Percentiles rank a stretch among this genome's conserved stretches.
Conservation (phyloP, 2,329 filamentous ascomycete species). For the Phialocephala sp. region DNA sequence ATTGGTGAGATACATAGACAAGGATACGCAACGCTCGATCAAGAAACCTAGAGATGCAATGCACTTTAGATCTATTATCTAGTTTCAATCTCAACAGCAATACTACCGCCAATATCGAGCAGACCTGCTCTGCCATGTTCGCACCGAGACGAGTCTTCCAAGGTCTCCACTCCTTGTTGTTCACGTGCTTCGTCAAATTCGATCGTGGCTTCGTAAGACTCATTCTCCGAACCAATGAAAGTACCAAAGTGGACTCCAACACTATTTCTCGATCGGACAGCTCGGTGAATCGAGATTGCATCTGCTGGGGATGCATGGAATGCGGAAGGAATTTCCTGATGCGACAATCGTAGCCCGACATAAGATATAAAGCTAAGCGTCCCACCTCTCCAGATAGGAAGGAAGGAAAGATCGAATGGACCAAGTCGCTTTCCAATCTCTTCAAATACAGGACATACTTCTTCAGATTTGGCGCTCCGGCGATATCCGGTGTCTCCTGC, state of each 20-base stretch:
- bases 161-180: slow-evolving; percentile 11
- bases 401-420: slow-evolving; percentile 86
- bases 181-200: slow-evolving; percentile 34
- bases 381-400: slow-evolving; percentile 73
- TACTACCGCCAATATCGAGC: slow-evolving; percentile 33
- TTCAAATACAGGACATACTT: slow-evolving; percentile 79
- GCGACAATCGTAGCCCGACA: slow-evolving; percentile 31
- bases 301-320: slow-evolving; percentile 32
- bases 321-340: slow-evolving; percentile 32
- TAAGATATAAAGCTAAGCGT: slow-evolving; percentile 32
- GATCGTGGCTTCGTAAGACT: slow-evolving; percentile 31
- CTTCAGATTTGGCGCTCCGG: slow-evolving; percentile 69
- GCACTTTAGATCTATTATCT: background rate
- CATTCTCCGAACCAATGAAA: slow-evolving; percentile 35
- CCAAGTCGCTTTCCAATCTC: slow-evolving; percentile 82
- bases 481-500: slow-evolving; percentile 68
- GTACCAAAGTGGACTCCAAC: slow-evolving; percentile 35
- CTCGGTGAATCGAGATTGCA: slow-evolving; percentile 32
- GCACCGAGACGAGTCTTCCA: slow-evolving; percentile 19
- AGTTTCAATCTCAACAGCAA: slow-evolving; percentile 28
- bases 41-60: no score
- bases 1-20: no score
- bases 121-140: slow-evolving; percentile 27
- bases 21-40: no score
- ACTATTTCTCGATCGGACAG: slow-evolving; percentile 28